These are phyloP conservation scores for Lactarius quietus DNA, from an alignment of 768 basidiomycete species.

Conservation along the genomic window DNA sequence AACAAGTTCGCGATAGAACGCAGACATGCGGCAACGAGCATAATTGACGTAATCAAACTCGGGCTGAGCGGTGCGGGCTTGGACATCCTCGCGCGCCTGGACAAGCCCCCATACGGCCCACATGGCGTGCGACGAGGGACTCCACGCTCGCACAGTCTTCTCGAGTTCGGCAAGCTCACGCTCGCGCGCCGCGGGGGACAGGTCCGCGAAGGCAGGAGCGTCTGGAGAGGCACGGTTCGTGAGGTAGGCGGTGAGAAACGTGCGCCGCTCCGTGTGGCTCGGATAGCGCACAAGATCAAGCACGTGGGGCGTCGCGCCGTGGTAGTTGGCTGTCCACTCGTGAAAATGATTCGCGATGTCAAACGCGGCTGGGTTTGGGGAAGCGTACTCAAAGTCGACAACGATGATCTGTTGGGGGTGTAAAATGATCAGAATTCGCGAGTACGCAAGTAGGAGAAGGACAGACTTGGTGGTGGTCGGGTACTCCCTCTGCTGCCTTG, in stretches of 20 bases:
- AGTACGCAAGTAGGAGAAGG: conserved; percentile 9
- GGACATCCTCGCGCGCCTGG: conserved; percentile 75
- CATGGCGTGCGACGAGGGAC: conserved; percentile 84
- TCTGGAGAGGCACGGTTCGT: conserved; percentile 39
- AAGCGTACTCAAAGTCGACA: conserved; percentile 97
- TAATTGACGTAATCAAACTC: conserved; percentile 94
- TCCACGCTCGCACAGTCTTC: conserved; percentile 80
- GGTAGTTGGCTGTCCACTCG: conserved; percentile 96
- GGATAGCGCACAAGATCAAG: conserved; percentile 70
- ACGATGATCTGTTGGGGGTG: conserved; percentile 66
- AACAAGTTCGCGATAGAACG: conserved; percentile 55
- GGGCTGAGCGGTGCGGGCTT: conserved; percentile 51
- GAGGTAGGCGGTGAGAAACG: conserved; percentile 87
- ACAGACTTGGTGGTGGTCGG: conserved; percentile 75
- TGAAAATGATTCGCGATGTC: conserved; percentile 98
- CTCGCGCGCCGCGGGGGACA: conserved; percentile 33
- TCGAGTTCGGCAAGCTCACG: conserved; percentile 60
- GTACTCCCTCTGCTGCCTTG: conserved; percentile 47
- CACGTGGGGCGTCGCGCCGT: conserved; percentile 61
- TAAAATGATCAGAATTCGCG: conserved; percentile 24
- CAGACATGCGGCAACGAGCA: conserved; percentile 61
- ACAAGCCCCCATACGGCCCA: conserved; percentile 97
- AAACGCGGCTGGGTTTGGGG: conserved; percentile 87
- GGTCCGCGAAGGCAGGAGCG: conserved; percentile 25
- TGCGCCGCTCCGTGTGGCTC: conserved; percentile 60